These are phyloP conservation scores for Colletotrichum salicis DNA, from an alignment of 2,329 filamentous ascomycete genomes.

Conservation along the genomic window DNA sequence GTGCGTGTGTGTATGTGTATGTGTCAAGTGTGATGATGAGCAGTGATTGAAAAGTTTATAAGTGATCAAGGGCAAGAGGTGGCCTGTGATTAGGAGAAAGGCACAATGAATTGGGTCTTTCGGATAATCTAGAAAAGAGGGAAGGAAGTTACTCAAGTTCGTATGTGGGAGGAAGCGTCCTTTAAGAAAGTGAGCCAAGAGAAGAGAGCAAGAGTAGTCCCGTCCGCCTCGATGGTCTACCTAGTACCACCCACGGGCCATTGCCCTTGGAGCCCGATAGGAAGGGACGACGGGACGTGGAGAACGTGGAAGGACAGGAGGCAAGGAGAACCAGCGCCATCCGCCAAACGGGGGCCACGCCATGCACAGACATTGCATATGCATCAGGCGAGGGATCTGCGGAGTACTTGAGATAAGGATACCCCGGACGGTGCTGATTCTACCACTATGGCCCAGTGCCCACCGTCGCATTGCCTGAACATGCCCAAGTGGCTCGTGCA, in stretches of 20 bases:
- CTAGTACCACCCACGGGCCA: background rate
- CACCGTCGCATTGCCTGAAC: conserved; percentile 21
- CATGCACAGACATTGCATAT: background rate
- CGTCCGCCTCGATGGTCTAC: conserved; percentile 13
- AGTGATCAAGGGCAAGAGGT: conserved; percentile 12
- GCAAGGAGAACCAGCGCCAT: conserved; percentile 8
- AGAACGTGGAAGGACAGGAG: conserved; percentile 1
- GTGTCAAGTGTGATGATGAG: conserved; percentile 6
- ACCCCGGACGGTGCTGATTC: conserved; percentile 17
- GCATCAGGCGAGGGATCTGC: background rate
- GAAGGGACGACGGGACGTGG: conserved; percentile 31
- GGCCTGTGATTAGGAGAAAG: conserved; percentile 5
- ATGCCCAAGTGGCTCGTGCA: background rate
- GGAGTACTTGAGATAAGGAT: conserved; percentile 20
- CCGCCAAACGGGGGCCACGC: conserved; percentile 22
- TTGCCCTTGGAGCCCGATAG: conserved; percentile 21
- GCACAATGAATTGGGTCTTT: conserved; percentile 6
- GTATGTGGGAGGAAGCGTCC: conserved; percentile 23
- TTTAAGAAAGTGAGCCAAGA: conserved; percentile 30
- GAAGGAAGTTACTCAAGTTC: background rate
- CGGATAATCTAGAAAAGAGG: conserved; percentile 8
- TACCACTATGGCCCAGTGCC: background rate
- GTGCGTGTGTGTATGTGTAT: background rate
- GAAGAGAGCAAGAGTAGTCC: conserved; percentile 16
- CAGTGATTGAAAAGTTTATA: conserved; percentile 12